Percentiles rank a stretch among this genome's conserved stretches.
Evolutionary conservation across 192 early-diverging fungal species (phyloP).

Genomic region (Linnemannia zychae): DNA sequence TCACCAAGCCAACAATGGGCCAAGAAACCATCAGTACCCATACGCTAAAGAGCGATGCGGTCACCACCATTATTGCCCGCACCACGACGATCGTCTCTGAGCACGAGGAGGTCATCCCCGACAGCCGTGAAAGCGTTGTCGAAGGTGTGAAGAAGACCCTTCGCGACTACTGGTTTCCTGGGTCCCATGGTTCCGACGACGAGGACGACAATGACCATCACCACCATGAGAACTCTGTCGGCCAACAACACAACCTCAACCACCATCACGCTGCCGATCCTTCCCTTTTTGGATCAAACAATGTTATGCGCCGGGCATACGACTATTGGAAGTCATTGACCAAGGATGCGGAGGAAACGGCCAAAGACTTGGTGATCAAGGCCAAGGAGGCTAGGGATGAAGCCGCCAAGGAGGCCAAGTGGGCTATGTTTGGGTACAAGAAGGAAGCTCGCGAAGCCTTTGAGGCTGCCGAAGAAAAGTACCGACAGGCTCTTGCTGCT

Average conservation of each 20-base stretch:
- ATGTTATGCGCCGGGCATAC: slow-evolving; percentile 38
- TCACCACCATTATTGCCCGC: slow-evolving; percentile 33
- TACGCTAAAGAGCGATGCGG: slow-evolving; percentile 35
- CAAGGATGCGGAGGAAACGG: slow-evolving; percentile 31
- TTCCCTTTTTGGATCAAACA: slow-evolving; percentile 7
- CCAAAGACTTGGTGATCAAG: slow-evolving; percentile 32
- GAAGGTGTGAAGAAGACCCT: slow-evolving; percentile 36
- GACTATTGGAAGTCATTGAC: slow-evolving; percentile 51
- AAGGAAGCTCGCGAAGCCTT: slow-evolving; percentile 35
- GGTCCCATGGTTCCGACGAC: background rate
- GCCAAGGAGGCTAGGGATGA: slow-evolving; percentile 38
- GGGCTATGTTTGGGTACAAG: slow-evolving; percentile 53
- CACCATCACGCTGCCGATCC: background rate
- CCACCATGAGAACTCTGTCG: background rate
- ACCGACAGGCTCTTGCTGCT: slow-evolving; percentile 27
- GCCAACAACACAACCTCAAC: slow-evolving; percentile 8
- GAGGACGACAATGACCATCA: background rate
- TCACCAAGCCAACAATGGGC: slow-evolving; percentile 7
- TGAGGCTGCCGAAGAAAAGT: slow-evolving; percentile 46
- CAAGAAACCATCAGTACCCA: slow-evolving; percentile 34
- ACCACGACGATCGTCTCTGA: slow-evolving; percentile 52
- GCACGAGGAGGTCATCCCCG: slow-evolving; percentile 24
- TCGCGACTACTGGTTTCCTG: slow-evolving; percentile 46
- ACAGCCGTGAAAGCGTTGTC: background rate
- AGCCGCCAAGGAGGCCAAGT: slow-evolving; percentile 43